phyloP scores from a whole-genome alignment of 257 asterid species.

The Agastache rugosa region DNA sequence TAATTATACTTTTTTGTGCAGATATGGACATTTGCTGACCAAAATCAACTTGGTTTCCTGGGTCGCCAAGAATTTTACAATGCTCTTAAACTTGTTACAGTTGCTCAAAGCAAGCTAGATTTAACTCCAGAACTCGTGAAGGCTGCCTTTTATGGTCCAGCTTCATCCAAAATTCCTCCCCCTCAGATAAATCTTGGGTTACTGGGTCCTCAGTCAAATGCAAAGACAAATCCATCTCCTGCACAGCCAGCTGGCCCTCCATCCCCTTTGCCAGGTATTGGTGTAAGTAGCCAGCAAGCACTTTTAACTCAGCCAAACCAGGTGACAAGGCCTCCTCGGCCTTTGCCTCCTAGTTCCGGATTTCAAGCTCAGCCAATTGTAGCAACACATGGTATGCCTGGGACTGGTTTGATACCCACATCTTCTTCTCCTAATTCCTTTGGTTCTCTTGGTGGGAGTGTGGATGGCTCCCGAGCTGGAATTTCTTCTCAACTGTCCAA shows the following conservation, averaged over 20 bases:
- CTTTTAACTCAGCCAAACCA: conserved; percentile 62
- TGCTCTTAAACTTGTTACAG: conserved; percentile 96
- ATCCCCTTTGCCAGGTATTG: conserved; percentile 51
- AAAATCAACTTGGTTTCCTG: conserved; percentile 71
- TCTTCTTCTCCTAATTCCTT: conserved; percentile 53
- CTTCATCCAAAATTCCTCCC: conserved; percentile 93
- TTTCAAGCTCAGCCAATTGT: conserved; percentile 61
- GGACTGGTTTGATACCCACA: conserved; percentile 44
- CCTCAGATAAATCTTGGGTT: conserved; percentile 77
- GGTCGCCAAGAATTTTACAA: conserved; percentile 90
- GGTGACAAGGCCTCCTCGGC: conserved; percentile 58
- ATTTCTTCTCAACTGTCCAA: conserved; percentile 58
- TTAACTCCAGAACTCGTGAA: conserved; percentile 90
- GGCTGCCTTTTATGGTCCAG: conserved; percentile 91
- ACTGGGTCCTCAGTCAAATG: conserved; percentile 54
- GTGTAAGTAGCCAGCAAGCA: conserved; percentile 51
- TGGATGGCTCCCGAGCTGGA: conserved; percentile 52
- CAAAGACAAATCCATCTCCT: conserved; percentile 50
- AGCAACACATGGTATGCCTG: conserved; percentile 60
- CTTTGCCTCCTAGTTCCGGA: conserved; percentile 57
- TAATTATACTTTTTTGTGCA: conserved; percentile 45
- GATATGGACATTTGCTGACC: conserved; percentile 94
- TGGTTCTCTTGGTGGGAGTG: conserved; percentile 50
- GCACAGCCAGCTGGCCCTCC: conserved; percentile 48
- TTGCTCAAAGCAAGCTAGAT: conserved; percentile 87